These are phyloP conservation scores for Theileria sp. DNA, from an alignment of 169 alveolate species.

Conservation along the genomic window DNA sequence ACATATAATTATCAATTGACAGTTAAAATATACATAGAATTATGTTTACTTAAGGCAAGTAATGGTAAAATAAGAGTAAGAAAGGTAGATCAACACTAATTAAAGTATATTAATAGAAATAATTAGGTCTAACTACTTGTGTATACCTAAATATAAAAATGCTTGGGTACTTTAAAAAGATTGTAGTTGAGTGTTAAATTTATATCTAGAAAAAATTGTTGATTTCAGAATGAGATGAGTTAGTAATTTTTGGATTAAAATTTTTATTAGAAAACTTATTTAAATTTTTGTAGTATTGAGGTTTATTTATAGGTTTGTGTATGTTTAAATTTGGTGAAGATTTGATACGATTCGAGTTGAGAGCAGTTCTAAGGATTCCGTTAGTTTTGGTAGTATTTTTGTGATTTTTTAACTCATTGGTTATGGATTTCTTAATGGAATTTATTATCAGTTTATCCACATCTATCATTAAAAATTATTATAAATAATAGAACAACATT, in stretches of 20 bases:
- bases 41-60: too few relatives aligned
- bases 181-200: neutral
- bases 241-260: neutral
- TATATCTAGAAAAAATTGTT: neutral
- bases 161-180: neutral
- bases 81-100: too few relatives aligned
- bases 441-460: neutral
- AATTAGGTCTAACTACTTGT: neutral
- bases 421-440: neutral
- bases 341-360: neutral
- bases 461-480: neutral
- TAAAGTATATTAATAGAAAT: neutral
- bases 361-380: neutral
- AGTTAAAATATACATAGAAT: neutral
- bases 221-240: neutral
- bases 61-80: too few relatives aligned
- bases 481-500: neutral
- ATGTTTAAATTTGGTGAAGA: neutral
- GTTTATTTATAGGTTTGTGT: neutral
- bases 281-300: neutral
- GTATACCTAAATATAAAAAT: too few relatives aligned
- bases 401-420: neutral
- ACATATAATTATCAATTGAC: too few relatives aligned
- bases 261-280: neutral
- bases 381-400: neutral